Percentiles rank a stretch among this genome's conserved stretches.
These are phyloP conservation scores for Thuidium tamariscinum DNA, from an alignment of 225 moss, liverwort and hornwort species.

Conservation along the genomic window DNA sequence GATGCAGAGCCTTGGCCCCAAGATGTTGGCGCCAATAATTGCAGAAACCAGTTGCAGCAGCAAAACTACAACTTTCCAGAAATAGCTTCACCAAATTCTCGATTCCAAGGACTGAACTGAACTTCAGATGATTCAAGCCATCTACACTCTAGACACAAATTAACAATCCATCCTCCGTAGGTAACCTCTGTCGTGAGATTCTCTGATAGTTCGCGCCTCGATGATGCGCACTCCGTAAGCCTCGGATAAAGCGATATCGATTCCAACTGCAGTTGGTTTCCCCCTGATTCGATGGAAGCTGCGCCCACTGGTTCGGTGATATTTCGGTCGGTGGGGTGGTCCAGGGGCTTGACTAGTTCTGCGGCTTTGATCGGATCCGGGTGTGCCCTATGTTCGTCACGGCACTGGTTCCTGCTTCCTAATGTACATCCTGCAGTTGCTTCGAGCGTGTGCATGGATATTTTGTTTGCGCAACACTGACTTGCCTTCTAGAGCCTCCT, in stretches of 20 bases:
- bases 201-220: background rate
- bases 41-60: background rate
- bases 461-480: background rate
- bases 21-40: background rate
- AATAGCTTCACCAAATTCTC: background rate
- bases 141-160: background rate
- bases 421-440: background rate
- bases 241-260: background rate
- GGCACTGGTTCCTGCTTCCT: background rate
- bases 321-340: background rate
- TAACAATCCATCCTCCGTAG: background rate
- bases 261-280: background rate
- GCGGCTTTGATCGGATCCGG: background rate
- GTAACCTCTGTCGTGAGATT: background rate
- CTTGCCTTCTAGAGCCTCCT: background rate
- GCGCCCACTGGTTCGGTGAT: background rate
- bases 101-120: background rate
- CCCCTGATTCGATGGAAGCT: background rate
- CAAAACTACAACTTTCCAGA: background rate
- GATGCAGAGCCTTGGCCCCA: background rate
- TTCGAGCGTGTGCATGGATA: background rate
- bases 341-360: background rate
- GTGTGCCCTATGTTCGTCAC: background rate
- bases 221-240: background rate
- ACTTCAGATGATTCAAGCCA: background rate